Evolutionary conservation across 352 stramenopile genomes (phyloP).

Genomic region (Halophytophthora batemanensis): DNA sequence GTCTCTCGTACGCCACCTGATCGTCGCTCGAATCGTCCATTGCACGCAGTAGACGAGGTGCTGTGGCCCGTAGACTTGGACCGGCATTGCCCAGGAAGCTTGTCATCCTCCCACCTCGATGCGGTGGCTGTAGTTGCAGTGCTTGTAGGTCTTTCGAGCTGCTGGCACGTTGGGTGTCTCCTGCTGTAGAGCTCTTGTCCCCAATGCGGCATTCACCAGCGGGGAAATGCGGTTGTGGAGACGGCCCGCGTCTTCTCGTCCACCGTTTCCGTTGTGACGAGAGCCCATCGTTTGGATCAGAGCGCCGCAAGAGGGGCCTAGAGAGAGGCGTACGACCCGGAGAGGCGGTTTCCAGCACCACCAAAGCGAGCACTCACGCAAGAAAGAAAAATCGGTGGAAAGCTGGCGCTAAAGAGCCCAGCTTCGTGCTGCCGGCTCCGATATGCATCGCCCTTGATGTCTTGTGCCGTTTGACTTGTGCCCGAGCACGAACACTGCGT

Average conservation of each 20-base stretch:
- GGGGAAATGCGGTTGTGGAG: conserved; percentile 23
- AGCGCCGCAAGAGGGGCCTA: background rate
- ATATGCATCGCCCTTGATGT: background rate
- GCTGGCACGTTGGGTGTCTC: background rate
- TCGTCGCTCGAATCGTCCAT: background rate
- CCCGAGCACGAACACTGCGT: background rate
- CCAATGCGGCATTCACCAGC: conserved; percentile 2
- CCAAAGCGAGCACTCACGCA: too few relatives aligned
- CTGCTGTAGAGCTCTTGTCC: background rate
- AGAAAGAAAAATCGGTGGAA: too few relatives aligned
- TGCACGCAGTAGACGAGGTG: conserved; percentile 16
- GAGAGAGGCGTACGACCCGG: too few relatives aligned
- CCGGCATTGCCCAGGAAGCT: conserved; percentile 8
- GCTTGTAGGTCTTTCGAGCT: too few relatives aligned
- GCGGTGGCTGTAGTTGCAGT: background rate
- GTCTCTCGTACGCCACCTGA: conserved; percentile 18
- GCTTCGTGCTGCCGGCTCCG: too few relatives aligned
- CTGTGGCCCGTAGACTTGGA: conserved; percentile 14
- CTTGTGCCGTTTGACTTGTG: background rate
- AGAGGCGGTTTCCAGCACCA: too few relatives aligned
- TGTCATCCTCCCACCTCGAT: conserved; percentile 6
- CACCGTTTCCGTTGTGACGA: background rate
- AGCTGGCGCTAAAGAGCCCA: too few relatives aligned
- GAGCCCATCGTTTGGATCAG: background rate
- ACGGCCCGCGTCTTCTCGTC: background rate